These are phyloP conservation scores for Microdochium bolleyi DNA, from an alignment of 2,329 filamentous ascomycete species.

Conservation along the genomic window DNA sequence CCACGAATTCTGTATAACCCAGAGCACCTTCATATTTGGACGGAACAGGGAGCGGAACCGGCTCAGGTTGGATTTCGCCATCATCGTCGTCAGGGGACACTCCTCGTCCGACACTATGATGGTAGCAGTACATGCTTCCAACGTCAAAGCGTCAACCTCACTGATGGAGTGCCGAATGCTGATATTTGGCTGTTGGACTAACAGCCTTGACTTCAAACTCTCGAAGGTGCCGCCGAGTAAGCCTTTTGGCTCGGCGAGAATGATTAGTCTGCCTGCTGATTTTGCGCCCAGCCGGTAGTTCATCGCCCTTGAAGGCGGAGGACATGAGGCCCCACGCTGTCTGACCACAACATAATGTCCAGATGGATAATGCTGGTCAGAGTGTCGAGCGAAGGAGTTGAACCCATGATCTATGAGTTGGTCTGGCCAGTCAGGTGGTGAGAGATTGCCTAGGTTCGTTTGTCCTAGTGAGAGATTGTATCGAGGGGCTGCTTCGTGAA, in stretches of 20 bases:
- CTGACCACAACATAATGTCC: not conserved
- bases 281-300: no score
- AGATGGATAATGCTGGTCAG: not conserved
- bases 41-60: constrained; percentile 12
- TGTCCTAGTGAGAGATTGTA: constrained; percentile 6
- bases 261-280: not conserved
- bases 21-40: constrained; percentile 10
- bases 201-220: not conserved
- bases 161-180: not conserved
- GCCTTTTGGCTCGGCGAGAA: not conserved
- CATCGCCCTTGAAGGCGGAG: not conserved
- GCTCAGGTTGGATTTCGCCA: not conserved
- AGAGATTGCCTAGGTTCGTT: constrained; percentile 9
- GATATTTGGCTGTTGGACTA: not conserved
- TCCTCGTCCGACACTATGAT: not conserved
- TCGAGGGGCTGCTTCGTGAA: constrained; percentile 7
- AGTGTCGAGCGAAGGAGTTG: not conserved
- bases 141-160: not conserved
- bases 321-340: not conserved
- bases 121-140: not conserved
- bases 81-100: not conserved
- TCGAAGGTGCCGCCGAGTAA: not conserved
- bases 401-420: constrained; percentile 8
- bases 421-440: not conserved
- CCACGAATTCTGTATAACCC: constrained; percentile 13